Base-by-base conservation (phyloP, 768 basidiomycete species). In the Podaxis rugospora region DNA sequence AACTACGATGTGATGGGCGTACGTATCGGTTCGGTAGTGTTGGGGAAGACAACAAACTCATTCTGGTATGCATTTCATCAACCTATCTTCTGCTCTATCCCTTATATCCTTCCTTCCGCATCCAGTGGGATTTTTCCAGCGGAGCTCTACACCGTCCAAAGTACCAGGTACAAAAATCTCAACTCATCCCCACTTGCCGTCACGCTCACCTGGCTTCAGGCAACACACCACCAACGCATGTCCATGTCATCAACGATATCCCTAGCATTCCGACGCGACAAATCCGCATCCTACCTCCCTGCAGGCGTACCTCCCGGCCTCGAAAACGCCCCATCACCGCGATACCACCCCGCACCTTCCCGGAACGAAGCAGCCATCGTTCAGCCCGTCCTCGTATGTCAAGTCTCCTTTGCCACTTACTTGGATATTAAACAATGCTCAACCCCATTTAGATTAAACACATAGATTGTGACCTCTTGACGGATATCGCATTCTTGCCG, bases 21-120 rank as follows among this genome's bases (percentile, higher is more conserved):
- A 93, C 93, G 44, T 96, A 98, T 69, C 84, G 96, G 6, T 98
- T 99, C 68, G 94, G 90, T 1, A 95, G 93, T 68, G 93, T 98
- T 2, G 97, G 95, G 16, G 96, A 98, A 71, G 97, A 99, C 67
- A 97, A 95, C 70, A 95, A 95, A 70, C 69, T 99, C 4, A 90
- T 97, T 47, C 69, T 98, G 65, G 95, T 95, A 70, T 57, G 84
- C 71, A 18, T 54, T 25, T 39, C 27, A 14, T 23, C 59, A 13
- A 7, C n/a, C 36, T 49, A 14, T 61, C 4, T 37, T 58, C 62
- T 55, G 40, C 10, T 3, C 3, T 28, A 2, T 25, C 44, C 21
- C 40, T 66, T 47, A 74, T 59, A 40, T 32, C 32, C 7, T 60
- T 32, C 32, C 7, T 60, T 36, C 11, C 51, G 51, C 37, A 32